A percentile compares a stretch with the other conserved stretches of the same genome.
These are phyloP conservation scores for Penicillium sp. DNA, from an alignment of 2,329 filamentous ascomycete species.

Conservation along the genomic window DNA sequence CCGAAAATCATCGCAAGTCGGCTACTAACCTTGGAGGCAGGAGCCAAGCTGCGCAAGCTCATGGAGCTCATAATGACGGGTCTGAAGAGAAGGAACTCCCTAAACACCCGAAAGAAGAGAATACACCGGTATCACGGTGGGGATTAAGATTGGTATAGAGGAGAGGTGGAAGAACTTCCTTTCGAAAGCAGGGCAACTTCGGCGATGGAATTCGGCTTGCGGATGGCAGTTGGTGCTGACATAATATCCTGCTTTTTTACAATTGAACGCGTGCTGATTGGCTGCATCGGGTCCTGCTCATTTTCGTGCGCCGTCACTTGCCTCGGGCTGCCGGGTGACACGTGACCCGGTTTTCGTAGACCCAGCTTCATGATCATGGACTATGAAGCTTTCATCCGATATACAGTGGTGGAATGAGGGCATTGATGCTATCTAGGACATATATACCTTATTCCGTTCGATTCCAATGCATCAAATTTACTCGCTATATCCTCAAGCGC, in stretches of 20 bases:
- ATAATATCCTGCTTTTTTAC: conserved; percentile 27
- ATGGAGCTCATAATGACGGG: conserved; percentile 50
- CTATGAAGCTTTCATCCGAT: neutral
- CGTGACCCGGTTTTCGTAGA: conserved; percentile 4
- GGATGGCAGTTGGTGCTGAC: conserved; percentile 32
- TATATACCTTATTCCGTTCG: neutral
- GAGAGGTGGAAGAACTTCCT: conserved; percentile 24
- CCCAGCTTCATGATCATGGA: neutral
- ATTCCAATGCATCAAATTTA: neutral
- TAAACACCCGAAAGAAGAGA: conserved; percentile 25
- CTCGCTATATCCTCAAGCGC: neutral
- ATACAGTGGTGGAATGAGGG: neutral
- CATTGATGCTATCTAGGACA: neutral
- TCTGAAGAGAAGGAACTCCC: conserved; percentile 28
- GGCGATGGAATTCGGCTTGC: conserved; percentile 17
- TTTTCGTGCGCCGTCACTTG: conserved; percentile 4
- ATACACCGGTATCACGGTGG: conserved; percentile 22
- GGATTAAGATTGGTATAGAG: conserved; percentile 13
- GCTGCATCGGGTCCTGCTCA: conserved; percentile 2
- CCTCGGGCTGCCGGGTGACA: conserved; percentile 1
- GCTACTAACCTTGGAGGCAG: conserved; percentile 47
- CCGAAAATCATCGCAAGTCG: conserved; percentile 23
- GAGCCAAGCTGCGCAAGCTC: conserved; percentile 51
- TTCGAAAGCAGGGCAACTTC: conserved; percentile 15
- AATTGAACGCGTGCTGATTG: conserved; percentile 5